phyloP scores from a whole-genome alignment of 805 yeast genomes.

The Candida vartiovaarae region DNA sequence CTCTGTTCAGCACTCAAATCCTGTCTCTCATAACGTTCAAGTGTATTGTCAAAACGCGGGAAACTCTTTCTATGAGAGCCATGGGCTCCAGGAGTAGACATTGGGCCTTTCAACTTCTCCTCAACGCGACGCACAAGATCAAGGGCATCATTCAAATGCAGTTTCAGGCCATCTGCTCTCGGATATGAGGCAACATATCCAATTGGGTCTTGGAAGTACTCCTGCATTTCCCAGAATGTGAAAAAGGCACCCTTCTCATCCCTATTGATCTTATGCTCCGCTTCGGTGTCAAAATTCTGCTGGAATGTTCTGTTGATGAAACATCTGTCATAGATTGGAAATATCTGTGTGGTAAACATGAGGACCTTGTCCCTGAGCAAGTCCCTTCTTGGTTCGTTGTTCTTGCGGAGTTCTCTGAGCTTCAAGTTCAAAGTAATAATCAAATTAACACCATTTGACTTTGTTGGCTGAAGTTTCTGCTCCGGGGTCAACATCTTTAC shows the following conservation, averaged over 20 bases:
- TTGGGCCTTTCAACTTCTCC: not conserved
- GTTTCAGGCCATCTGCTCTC: not conserved
- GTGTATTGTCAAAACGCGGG: not conserved
- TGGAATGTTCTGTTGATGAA: constrained; percentile 13
- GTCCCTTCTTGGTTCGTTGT: constrained; percentile 17
- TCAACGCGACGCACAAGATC: constrained; percentile 1
- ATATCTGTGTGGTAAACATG: constrained; percentile 10
- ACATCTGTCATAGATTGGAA: constrained; percentile 6
- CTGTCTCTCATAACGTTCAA: not conserved
- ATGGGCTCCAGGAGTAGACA: not conserved
- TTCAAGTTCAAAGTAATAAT: constrained; percentile 12
- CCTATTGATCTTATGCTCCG: constrained; percentile 4
- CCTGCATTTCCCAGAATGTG: constrained; percentile 17
- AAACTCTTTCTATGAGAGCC: not conserved
- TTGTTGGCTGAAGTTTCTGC: constrained; percentile 4
- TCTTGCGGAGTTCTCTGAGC: constrained; percentile 5
- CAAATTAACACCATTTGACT: constrained; percentile 9
- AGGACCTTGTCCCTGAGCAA: constrained; percentile 13
- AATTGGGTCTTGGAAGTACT: constrained; percentile 14
- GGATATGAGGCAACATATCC: not conserved
- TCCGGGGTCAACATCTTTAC: not conserved
- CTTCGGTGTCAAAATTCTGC: constrained; percentile 8
- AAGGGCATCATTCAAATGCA: not conserved
- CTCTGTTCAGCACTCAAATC: constrained; percentile 7
- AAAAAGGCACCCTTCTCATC: not conserved